A percentile compares a stretch with the other conserved stretches of the same genome.
phyloP scores from a whole-genome alignment of 805 yeast genomes.

The Limtongia smithiae region DNA sequence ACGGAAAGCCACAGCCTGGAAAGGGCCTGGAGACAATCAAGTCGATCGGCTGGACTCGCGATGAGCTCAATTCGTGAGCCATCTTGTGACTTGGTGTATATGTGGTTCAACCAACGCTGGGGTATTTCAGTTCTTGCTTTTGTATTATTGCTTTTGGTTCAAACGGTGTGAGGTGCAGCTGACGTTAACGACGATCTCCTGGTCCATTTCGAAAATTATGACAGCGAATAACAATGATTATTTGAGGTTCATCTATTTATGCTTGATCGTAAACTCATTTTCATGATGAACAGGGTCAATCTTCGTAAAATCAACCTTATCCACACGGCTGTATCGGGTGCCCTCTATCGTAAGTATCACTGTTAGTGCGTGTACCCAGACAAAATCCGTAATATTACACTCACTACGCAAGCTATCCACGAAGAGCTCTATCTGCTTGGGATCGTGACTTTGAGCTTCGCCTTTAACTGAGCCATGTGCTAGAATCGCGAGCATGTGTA shows the following conservation, averaged over 20 bases:
- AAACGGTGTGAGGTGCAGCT: too few species aligned
- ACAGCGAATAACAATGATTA: neutral
- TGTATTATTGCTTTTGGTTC: too few species aligned
- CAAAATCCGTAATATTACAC: neutral
- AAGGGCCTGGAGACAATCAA: conserved; percentile 35
- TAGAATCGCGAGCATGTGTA: neutral
- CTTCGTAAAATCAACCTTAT: conserved; percentile 6
- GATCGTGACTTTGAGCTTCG: conserved; percentile 18
- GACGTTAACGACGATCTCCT: too few species aligned
- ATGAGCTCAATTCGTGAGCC: conserved; percentile 37
- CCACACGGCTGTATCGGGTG: conserved; percentile 3
- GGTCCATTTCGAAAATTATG: too few species aligned
- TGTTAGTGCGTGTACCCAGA: too few species aligned
- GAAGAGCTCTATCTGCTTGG: neutral
- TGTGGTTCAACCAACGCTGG: too few species aligned
- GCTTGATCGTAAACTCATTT: conserved; percentile 2
- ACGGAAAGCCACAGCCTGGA: conserved; percentile 37
- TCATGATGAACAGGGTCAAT: conserved; percentile 2
- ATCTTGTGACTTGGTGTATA: too few species aligned
- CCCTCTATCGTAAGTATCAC: too few species aligned
- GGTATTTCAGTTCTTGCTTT: too few species aligned
- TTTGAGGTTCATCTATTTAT: neutral
- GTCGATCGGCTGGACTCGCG: conserved; percentile 39
- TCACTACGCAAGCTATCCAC: conserved; percentile 6
- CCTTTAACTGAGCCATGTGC: conserved; percentile 19